Evolutionary conservation across 768 basidiomycete genomes (phyloP).

Genomic region (Amyloporia xantha): DNA sequence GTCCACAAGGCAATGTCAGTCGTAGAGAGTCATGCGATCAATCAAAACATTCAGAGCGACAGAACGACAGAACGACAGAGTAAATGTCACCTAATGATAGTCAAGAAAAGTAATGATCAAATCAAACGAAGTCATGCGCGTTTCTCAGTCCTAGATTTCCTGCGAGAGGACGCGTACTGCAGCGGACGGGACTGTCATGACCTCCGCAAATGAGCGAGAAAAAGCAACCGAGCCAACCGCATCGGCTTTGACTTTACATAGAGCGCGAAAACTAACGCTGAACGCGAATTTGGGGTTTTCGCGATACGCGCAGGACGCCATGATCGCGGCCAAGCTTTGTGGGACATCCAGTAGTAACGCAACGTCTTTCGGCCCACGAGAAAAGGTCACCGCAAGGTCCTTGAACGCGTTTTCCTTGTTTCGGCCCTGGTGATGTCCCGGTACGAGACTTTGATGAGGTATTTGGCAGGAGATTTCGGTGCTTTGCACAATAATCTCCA

Average conservation of each 20-base stretch:
- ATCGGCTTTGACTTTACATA: slow-evolving; percentile 52
- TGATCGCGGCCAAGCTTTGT: slow-evolving; percentile 2
- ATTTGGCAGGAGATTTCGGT: background rate
- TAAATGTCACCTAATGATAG: no score
- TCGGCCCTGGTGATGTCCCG: background rate
- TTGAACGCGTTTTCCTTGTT: background rate
- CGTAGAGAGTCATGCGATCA: no score
- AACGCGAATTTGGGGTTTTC: slow-evolving; percentile 39
- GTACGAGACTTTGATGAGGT: background rate
- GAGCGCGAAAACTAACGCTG: slow-evolving; percentile 42
- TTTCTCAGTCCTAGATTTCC: no score
- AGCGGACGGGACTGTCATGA: slow-evolving; percentile 10
- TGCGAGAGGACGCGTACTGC: slow-evolving; percentile 11
- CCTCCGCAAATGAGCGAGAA: slow-evolving; percentile 15
- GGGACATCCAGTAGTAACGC: background rate
- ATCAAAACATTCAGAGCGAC: no score
- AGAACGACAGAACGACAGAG: no score
- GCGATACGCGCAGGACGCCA: slow-evolving; percentile 46
- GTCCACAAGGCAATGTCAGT: no score
- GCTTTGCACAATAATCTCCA: background rate
- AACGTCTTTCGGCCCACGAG: background rate
- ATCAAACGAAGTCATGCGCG: no score
- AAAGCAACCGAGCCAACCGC: slow-evolving; percentile 16
- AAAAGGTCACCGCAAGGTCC: background rate
- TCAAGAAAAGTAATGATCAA: no score